Percentiles rank a stretch among this genome's conserved stretches.
These are phyloP conservation scores for Quercus bicolor DNA, from an alignment of 306 rosid genomes.

Conservation along the genomic window DNA sequence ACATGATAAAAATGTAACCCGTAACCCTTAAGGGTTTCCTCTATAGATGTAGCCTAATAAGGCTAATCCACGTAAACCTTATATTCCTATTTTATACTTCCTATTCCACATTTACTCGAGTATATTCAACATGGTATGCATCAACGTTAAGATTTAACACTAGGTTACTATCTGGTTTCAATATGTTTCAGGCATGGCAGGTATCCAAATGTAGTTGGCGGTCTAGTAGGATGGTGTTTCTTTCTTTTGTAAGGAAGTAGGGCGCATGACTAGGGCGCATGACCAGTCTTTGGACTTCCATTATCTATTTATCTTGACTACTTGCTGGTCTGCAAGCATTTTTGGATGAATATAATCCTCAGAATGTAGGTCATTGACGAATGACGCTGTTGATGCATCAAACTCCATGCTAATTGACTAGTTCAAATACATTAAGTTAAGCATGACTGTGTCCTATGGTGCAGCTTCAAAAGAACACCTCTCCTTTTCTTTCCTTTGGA, in stretches of 20 bases:
- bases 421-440: neutral
- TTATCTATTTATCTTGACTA: neutral
- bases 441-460: neutral
- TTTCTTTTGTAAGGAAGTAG: neutral
- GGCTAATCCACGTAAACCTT: too few species aligned
- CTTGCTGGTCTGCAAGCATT: neutral
- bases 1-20: too few species aligned
- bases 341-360: neutral
- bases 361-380: neutral
- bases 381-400: too few species aligned
- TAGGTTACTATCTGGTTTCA: too few species aligned
- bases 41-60: too few species aligned
- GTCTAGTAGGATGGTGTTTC: neutral
- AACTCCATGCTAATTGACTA: neutral
- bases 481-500: neutral
- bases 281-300: neutral
- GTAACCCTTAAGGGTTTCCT: too few species aligned
- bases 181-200: neutral
- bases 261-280: too few species aligned
- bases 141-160: too few species aligned
- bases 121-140: too few species aligned
- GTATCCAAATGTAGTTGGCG: neutral
- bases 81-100: too few species aligned
- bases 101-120: too few species aligned
- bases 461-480: neutral